Conservation (phyloP, 2,329 filamentous ascomycete species). For the Fonsecaea nubica region DNA sequence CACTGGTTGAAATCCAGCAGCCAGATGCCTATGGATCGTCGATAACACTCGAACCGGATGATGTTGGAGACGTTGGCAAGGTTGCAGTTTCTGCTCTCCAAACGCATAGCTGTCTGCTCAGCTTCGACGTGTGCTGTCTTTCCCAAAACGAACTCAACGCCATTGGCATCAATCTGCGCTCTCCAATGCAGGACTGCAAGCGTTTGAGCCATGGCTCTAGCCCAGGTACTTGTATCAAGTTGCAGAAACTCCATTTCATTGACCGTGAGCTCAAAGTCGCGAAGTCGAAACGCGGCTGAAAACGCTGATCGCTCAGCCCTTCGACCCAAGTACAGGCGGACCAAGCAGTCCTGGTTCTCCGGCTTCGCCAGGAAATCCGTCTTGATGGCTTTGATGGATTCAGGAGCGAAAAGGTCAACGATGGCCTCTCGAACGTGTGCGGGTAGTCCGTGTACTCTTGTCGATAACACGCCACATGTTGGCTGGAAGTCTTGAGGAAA, state of each 20-base stretch:
- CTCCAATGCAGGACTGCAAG: slow-evolving; percentile 61
- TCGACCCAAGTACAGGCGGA: slow-evolving; percentile 58
- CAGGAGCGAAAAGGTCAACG: slow-evolving; percentile 6
- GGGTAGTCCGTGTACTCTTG: background rate
- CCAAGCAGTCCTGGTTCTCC: slow-evolving; percentile 54
- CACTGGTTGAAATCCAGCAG: slow-evolving; percentile 58
- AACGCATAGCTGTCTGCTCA: too few relatives aligned
- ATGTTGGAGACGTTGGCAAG: background rate
- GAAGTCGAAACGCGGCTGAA: slow-evolving; percentile 14
- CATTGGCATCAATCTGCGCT: slow-evolving; percentile 57
- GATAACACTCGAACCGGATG: slow-evolving; percentile 1
- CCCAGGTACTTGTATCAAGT: slow-evolving; percentile 48
- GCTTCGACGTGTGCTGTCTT: background rate
- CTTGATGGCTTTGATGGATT: slow-evolving; percentile 2
- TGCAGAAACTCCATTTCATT: slow-evolving; percentile 56
- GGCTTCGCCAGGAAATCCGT: background rate
- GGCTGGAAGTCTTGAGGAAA: slow-evolving; percentile 5
- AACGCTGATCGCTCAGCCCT: slow-evolving; percentile 22
- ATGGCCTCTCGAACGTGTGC: background rate
- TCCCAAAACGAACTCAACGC: slow-evolving; percentile 63
- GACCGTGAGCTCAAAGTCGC: slow-evolving; percentile 38
- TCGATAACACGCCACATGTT: slow-evolving; percentile 5
- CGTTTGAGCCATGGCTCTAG: slow-evolving; percentile 56
- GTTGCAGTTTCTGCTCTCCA: too few relatives aligned
- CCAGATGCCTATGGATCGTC: slow-evolving; percentile 50